Base-by-base conservation (phyloP, 257 asterid species). In the Orobanche coerulescens region DNA sequence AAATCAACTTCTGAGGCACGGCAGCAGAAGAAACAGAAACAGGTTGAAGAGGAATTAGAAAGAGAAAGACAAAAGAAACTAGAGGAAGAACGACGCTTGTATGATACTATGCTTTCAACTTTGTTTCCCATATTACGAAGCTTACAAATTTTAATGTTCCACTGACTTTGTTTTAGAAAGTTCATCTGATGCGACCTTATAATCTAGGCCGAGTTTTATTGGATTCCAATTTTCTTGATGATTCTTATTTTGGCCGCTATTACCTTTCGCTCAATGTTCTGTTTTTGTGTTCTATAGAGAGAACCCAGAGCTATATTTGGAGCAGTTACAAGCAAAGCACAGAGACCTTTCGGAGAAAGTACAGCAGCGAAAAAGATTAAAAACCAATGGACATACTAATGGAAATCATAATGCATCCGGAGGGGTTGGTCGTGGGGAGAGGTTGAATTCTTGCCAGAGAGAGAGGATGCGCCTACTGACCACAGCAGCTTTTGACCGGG, bases 391-490 rank as follows among this genome's bases (percentile, higher is more conserved):
- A 63, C 71, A 82, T 62, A 68, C 78, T 58, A 88, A 86, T 60
- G 97, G 98, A 24, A 92, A 84, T 72, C 64, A 84, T 13, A 88
- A 80, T 56, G 82, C 75, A 12, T 78, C 95, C 20, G 95, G 95
- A 76, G 95, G 94, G 43, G 95, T 89, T 57, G 98, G 98, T 30
- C 98, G 98, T 15, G 98, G 95, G 20, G 98, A 93, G 77, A 86
- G 98, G 72, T 76, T 89, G 71, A 92, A 74, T 79, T 82, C 95
- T 22, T 77, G 84, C 40, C 98, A 92, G 71, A 84, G 94, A 68
- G 98, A 92, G 74, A 88, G 98, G 75, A 93, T 93, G 98, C 95
- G 96, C 56, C 89, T 93, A 62, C 75, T 93, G 78, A 82, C 98
- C n/a, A 79, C 98, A 13, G 98, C 98, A 19, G 98, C 98, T 76